Evolutionary conservation across 768 basidiomycete genomes (phyloP).

Genomic region (Wakefieldia striispora): DNA sequence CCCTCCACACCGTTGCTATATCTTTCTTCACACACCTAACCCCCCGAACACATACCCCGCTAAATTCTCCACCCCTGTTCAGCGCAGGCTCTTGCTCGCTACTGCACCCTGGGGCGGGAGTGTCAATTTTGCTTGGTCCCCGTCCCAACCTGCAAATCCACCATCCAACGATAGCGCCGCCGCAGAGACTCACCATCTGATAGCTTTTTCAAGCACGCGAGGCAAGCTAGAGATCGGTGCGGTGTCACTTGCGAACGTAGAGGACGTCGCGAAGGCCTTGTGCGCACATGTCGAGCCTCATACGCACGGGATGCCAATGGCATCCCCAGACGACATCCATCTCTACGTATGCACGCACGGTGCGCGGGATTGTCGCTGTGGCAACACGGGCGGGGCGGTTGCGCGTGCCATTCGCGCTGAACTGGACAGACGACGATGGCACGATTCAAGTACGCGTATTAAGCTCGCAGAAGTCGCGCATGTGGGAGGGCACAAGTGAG

Average conservation of each 20-base stretch:
- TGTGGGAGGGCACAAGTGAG: constrained; percentile 83
- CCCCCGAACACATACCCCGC: constrained; percentile 51
- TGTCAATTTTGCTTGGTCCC: constrained; percentile 62
- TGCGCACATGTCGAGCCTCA: constrained; percentile 30
- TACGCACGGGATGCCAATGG: constrained; percentile 14
- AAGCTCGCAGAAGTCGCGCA: constrained; percentile 68
- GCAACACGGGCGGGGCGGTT: constrained; percentile 59
- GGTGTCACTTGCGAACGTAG: constrained; percentile 49
- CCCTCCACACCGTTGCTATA: constrained; percentile 49
- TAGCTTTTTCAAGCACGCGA: constrained; percentile 49
- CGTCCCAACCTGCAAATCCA: constrained; percentile 20
- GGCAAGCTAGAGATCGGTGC: constrained; percentile 50
- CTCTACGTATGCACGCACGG: constrained; percentile 81
- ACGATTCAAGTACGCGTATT: constrained; percentile 34
- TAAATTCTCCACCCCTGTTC: constrained; percentile 46
- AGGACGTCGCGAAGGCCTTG: constrained; percentile 40
- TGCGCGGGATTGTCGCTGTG: constrained; percentile 77
- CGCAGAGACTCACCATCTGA: constrained; percentile 35
- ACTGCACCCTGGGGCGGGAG: constrained; percentile 48
- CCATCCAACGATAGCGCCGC: constrained; percentile 5
- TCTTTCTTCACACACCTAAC: constrained; percentile 51
- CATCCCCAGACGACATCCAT: constrained; percentile 30
- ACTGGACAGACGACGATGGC: constrained; percentile 37
- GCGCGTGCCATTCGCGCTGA: constrained; percentile 53
- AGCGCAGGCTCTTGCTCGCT: constrained; percentile 47